Conservation (phyloP, 2,329 filamentous ascomycete genomes). For the Ascochyta clinopodiicola region DNA sequence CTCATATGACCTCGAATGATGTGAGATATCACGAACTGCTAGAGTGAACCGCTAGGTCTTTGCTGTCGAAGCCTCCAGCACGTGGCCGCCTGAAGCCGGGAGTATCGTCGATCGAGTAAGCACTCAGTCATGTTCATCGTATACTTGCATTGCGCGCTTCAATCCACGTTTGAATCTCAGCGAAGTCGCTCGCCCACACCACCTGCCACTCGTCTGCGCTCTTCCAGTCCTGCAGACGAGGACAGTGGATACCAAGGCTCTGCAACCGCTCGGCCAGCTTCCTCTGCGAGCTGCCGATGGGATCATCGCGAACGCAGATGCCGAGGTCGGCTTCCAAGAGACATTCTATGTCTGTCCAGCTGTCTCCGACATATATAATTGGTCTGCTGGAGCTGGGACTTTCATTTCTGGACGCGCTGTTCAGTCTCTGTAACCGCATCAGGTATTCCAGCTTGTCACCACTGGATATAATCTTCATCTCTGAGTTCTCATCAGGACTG, state of each 20-base stretch:
- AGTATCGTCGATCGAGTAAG: no score
- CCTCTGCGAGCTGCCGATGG: constrained; percentile 42
- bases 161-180: constrained; percentile 24
- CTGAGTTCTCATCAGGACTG: constrained; percentile 10
- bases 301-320: constrained; percentile 53
- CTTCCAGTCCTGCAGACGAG: constrained; percentile 24
- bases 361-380: constrained; percentile 57
- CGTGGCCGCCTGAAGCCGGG: no score
- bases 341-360: constrained; percentile 56
- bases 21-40: no score
- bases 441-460: constrained; percentile 49
- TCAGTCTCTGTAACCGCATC: constrained; percentile 11
- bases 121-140: no score
- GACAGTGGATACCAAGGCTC: constrained; percentile 37
- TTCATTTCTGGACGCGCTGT: neutral
- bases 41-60: no score
- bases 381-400: constrained; percentile 3
- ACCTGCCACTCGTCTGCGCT: constrained; percentile 22
- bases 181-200: constrained; percentile 40
- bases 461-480: constrained; percentile 44
- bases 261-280: constrained; percentile 44
- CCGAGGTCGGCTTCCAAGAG: constrained; percentile 54
- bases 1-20: no score
- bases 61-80: no score
- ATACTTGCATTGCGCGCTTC: neutral